Percentiles rank a stretch among this genome's conserved stretches.
Evolutionary conservation across 306 rosid genomes (phyloP).

Genomic region (Comarum palustre): DNA sequence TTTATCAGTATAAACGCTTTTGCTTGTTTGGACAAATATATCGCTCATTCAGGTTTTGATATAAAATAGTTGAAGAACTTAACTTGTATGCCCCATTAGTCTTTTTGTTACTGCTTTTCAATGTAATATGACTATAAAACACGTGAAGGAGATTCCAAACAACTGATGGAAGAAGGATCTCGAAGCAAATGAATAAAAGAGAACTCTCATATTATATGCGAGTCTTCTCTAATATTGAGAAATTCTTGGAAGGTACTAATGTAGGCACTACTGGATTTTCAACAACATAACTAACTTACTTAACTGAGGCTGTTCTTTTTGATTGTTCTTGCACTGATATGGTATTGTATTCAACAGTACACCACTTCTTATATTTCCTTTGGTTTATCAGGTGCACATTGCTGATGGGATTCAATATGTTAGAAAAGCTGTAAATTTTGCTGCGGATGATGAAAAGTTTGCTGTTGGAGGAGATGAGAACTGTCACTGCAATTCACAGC

Average conservation of each 20-base stretch:
- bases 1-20: neutral
- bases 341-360: neutral
- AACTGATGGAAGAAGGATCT: neutral
- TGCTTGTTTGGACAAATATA: neutral
- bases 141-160: neutral
- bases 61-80: neutral
- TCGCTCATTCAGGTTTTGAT: neutral
- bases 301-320: neutral
- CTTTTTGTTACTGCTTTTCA: neutral
- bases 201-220: neutral
- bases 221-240: neutral
- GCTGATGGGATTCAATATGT: constrained; percentile 88
- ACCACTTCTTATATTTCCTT: neutral
- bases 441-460: constrained; percentile 22
- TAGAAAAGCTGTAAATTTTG: constrained; percentile 36
- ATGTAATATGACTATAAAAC: neutral
- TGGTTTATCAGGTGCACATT: constrained; percentile 68
- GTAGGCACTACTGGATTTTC: neutral
- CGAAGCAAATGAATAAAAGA: neutral
- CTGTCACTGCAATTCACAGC: constrained; percentile 8
- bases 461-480: constrained; percentile 26
- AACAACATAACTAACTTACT: neutral
- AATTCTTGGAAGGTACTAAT: neutral
- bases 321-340: constrained; percentile 9
- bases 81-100: neutral